Evolutionary conservation across 1,284 basidiomycete species (phyloP), one percentile per base, ranked within the genome.

Genomic region (Cerrena zonata): DNA sequence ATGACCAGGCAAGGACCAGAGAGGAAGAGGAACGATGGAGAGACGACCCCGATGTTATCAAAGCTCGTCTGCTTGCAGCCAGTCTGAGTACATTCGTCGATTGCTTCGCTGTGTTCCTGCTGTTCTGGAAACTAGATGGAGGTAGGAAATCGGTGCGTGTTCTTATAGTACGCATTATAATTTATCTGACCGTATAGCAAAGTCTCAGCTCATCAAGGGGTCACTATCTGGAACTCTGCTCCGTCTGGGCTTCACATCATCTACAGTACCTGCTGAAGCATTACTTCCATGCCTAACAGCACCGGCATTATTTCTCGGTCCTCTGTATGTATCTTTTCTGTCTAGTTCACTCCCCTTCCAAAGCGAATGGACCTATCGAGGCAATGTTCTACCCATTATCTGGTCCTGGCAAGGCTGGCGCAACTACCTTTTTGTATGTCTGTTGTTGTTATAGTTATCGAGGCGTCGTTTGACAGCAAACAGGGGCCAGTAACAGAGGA

Each of bases 401-500:
- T 64, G 67, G 19, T 74, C 76, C 0, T 78, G 82, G 69, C 58
- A 73, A 25, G 86, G 86, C 0, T 50, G 85, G 24, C 72, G 95
- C 53, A 97, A 94, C 65, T 93, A 84, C 62, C 58, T 90, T 34
- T 67, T 89, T 25, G 93, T 92, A 60, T 51, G 87, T 78, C 5
- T 15, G 25, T 45, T 46, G 24, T 37, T 25, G 40, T 30, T 49
- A 27, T 1, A 26, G 36, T 44, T 27, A 24, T 10, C 12, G 4
- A 13, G 24, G 25, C 5, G 19, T 27, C 34, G 51, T 53, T 47
- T 40, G 30, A 36, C 19, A 45, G 25, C 49, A 21, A 27, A 0
- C 56, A 94, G 89, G 94, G 82, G 0, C 95, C 95, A 0, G 65
- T 93, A 27, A 94, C 94, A 0, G 95, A 99, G 70, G 95, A 99